Conservation (phyloP, 768 basidiomycete species). For the Kwoniella dendrophila region DNA sequence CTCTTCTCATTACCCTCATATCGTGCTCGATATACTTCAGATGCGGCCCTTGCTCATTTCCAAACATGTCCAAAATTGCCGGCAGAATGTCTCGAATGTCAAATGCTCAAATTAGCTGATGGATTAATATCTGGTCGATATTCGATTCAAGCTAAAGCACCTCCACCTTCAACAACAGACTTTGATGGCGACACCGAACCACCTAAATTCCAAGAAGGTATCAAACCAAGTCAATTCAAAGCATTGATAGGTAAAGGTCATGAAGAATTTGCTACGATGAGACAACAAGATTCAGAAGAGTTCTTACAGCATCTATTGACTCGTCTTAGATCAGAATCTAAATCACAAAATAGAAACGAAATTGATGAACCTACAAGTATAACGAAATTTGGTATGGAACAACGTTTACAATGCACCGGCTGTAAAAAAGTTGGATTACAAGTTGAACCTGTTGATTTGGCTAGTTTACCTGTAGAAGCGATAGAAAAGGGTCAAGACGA, state of each 20-base stretch:
- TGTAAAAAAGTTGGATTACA: conserved; percentile 83
- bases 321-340: conserved; percentile 62
- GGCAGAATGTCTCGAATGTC: conserved; percentile 88
- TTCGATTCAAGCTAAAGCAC: conserved; percentile 62
- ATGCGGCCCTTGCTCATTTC: conserved; percentile 62
- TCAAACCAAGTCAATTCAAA: conserved; percentile 83
- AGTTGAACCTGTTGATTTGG: conserved; percentile 71
- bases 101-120: conserved; percentile 88
- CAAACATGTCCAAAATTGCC: conserved; percentile 70
- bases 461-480: conserved; percentile 80
- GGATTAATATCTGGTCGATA: conserved; percentile 92
- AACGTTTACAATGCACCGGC: conserved; percentile 75
- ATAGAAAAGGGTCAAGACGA: conserved; percentile 61
- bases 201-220: conserved; percentile 73
- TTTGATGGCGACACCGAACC: conserved; percentile 36
- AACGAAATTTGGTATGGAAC: conserved; percentile 82
- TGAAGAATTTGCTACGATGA: conserved; percentile 92
- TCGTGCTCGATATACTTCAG: conserved; percentile 68
- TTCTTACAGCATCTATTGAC: conserved; percentile 82
- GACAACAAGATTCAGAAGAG: conserved; percentile 95
- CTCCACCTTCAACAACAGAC: conserved; percentile 37
- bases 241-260: conserved; percentile 88
- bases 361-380: conserved; percentile 68
- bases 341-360: conserved; percentile 49
- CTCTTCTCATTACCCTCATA: conserved; percentile 80